These are phyloP conservation scores for Camellia oleifera DNA, from an alignment of 179 eudicot species.

Conservation along the genomic window DNA sequence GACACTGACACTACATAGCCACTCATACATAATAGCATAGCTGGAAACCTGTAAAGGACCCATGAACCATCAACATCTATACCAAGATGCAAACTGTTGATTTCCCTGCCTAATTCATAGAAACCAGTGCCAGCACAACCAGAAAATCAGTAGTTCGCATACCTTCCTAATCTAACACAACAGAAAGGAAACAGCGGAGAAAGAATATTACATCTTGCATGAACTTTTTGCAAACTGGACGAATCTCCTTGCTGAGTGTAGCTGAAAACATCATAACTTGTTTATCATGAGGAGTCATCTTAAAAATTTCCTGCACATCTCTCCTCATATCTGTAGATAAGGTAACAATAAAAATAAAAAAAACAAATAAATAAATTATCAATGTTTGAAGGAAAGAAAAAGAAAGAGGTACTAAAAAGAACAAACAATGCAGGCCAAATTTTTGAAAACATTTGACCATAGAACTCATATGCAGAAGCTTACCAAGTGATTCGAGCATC, in stretches of 20 bases:
- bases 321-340: slow-evolving; percentile 75
- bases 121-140: slow-evolving; percentile 1
- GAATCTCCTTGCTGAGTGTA: slow-evolving; percentile 95
- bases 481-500: slow-evolving; percentile 99
- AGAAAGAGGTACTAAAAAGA: background rate
- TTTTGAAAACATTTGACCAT: background rate
- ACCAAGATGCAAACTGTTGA: background rate
- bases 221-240: slow-evolving; percentile 98
- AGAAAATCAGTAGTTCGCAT: background rate
- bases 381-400: background rate
- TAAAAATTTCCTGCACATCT: slow-evolving; percentile 96
- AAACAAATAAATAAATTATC: background rate
- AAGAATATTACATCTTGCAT: slow-evolving; percentile 96
- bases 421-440: background rate
- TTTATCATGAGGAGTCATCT: slow-evolving; percentile 99
- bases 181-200: slow-evolving; percentile 25
- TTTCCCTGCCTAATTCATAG: background rate
- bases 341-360: background rate
- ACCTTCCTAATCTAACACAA: background rate
- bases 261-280: slow-evolving; percentile 99
- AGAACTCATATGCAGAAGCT: slow-evolving; percentile 2
- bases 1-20: no score
- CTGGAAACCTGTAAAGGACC: no score
- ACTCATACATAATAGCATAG: no score
- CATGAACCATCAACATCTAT: background rate